phyloP scores from a whole-genome alignment of 176 grass and related monocot species.

The Oryza longistaminata region DNA sequence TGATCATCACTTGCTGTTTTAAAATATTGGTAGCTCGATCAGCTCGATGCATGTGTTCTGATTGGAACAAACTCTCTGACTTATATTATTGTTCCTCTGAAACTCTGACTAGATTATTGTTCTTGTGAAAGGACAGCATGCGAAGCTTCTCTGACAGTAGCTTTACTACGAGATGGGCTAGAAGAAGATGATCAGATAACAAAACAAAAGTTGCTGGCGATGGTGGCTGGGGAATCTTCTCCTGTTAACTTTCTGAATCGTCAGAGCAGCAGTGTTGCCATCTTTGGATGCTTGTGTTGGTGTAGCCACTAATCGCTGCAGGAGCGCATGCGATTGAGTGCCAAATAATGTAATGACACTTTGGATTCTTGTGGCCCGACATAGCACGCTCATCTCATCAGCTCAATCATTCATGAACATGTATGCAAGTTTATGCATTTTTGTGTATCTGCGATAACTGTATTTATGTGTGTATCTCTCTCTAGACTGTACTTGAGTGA shows the following conservation, averaged over 20 bases:
- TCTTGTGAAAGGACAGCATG: background rate
- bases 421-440: background rate
- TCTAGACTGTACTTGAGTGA: background rate
- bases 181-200: background rate
- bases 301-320: background rate
- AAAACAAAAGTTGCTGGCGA: background rate
- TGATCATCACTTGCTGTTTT: background rate
- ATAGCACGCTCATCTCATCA: constrained; percentile 28
- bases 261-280: constrained; percentile 2
- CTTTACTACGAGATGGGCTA: background rate
- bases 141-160: constrained; percentile 21
- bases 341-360: constrained; percentile 3
- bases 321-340: constrained; percentile 20
- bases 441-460: background rate
- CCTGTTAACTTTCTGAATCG: background rate
- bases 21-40: background rate
- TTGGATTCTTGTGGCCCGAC: constrained; percentile 38
- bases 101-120: background rate
- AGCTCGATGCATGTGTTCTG: background rate
- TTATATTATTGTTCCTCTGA: background rate
- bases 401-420: background rate
- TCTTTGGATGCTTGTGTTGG: background rate
- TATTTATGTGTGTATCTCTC: background rate
- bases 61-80: background rate
- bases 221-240: constrained; percentile 12